Conservation (phyloP, 805 yeast genomes). For the Wickerhamiella sergipiensis region DNA sequence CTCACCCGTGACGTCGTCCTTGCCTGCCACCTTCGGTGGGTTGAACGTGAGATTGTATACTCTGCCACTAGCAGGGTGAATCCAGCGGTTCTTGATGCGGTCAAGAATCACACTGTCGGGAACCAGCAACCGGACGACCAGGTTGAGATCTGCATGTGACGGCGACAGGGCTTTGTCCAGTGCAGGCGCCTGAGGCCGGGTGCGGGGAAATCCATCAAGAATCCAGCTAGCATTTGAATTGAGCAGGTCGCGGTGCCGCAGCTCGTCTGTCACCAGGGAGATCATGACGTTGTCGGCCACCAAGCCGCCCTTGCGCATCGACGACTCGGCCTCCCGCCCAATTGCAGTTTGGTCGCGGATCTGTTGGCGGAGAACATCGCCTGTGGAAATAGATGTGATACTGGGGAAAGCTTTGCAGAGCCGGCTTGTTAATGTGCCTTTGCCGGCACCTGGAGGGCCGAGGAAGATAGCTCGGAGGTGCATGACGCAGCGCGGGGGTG, state of each 20-base stretch:
- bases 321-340: constrained; percentile 34
- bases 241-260: constrained; percentile 29
- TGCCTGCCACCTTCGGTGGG: constrained; percentile 73
- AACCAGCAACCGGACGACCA: constrained; percentile 78
- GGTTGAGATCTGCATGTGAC: constrained; percentile 36
- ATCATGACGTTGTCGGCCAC: constrained; percentile 66
- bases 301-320: constrained; percentile 49
- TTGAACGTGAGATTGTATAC: constrained; percentile 76
- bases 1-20: constrained; percentile 85
- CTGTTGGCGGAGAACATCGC: constrained; percentile 65
- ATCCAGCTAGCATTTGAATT: constrained; percentile 44
- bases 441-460: constrained; percentile 95
- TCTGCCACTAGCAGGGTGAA: constrained; percentile 74
- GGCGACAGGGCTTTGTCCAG: constrained; percentile 33
- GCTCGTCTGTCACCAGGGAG: constrained; percentile 34
- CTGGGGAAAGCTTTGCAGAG: constrained; percentile 40
- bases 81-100: constrained; percentile 74
- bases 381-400: constrained; percentile 59
- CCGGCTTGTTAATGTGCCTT: constrained; percentile 74
- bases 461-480: constrained; percentile 44
- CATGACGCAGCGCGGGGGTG: not conserved
- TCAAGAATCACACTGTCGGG: constrained; percentile 73
- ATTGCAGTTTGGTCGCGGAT: constrained; percentile 39
- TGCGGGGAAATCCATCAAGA: constrained; percentile 88
- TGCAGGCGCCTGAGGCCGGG: constrained; percentile 52